Evolutionary conservation across 164 flowering plant species (phyloP).

Genomic region (Hamamelis virginiana): DNA sequence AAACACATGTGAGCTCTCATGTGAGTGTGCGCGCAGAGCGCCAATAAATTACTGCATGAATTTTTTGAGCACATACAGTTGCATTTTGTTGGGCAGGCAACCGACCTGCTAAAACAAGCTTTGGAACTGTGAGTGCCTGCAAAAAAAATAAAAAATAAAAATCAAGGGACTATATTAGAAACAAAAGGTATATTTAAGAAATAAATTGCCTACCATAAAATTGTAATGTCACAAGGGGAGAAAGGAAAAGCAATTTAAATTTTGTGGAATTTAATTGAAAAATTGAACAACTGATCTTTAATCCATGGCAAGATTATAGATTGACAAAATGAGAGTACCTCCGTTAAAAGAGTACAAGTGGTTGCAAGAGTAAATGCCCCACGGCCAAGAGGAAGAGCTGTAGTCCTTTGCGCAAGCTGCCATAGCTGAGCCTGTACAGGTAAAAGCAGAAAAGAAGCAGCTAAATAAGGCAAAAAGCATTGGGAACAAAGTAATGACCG

Average conservation of each 20-base stretch:
- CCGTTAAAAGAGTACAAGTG: slow-evolving; percentile 85
- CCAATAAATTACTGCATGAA: not conserved
- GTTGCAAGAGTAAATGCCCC: slow-evolving; percentile 97
- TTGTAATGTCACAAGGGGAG: not conserved
- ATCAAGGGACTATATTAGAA: slow-evolving; percentile 9
- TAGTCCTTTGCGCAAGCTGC: slow-evolving; percentile 96
- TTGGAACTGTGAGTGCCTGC: slow-evolving; percentile 87
- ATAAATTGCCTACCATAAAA: not conserved
- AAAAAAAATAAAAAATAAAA: slow-evolving; percentile 15
- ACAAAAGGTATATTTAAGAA: not conserved
- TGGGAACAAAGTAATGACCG: not conserved
- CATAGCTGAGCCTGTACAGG: slow-evolving; percentile 77
- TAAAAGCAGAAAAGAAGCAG: slow-evolving; percentile 12
- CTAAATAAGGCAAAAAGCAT: slow-evolving; percentile 1
- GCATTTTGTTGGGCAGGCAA: slow-evolving; percentile 99
- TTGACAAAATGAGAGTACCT: slow-evolving; percentile 38
- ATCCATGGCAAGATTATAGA: not conserved
- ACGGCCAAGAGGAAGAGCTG: slow-evolving; percentile 94
- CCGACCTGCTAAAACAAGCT: slow-evolving; percentile 94
- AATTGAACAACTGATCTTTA: not conserved
- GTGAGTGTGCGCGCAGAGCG: not conserved
- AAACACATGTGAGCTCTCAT: not conserved
- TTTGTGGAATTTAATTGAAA: no score
- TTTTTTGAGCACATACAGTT: slow-evolving; percentile 55
- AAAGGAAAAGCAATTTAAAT: not conserved